These are phyloP conservation scores for Lentinus brumalis DNA, from an alignment of 768 basidiomycete species.

Conservation along the genomic window DNA sequence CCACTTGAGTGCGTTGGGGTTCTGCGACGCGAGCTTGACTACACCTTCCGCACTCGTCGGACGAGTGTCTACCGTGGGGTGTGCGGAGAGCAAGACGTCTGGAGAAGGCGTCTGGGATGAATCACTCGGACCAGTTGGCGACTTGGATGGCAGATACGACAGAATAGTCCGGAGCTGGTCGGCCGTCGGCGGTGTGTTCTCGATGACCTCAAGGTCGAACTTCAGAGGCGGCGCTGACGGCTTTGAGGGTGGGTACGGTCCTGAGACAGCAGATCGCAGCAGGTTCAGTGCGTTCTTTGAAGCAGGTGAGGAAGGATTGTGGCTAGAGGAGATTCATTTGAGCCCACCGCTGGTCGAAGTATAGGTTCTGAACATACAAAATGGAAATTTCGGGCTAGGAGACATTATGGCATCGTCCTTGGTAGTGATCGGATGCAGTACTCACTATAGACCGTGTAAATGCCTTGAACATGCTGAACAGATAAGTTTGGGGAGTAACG, in stretches of 20 bases:
- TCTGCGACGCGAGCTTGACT: constrained; percentile 50
- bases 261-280: constrained; percentile 58
- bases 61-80: constrained; percentile 47
- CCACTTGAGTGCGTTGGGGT: constrained; percentile 70
- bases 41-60: constrained; percentile 49
- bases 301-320: constrained; percentile 63
- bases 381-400: background rate
- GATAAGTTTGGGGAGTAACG: background rate
- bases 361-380: background rate
- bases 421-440: background rate
- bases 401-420: background rate
- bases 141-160: constrained; percentile 49
- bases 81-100: constrained; percentile 58
- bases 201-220: constrained; percentile 74
- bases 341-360: background rate
- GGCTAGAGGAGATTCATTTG: constrained; percentile 42
- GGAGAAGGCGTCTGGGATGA: constrained; percentile 12
- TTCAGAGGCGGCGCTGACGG: constrained; percentile 52
- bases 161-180: constrained; percentile 73
- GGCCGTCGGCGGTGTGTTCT: constrained; percentile 59
- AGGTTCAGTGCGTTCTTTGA: constrained; percentile 63
- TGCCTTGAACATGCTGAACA: constrained; percentile 20
- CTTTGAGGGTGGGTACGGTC: constrained; percentile 60
- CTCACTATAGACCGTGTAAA: constrained; percentile 23
- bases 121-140: constrained; percentile 8